Conservation (phyloP, 345 rosid species). For the Melaleuca quinquenervia region DNA sequence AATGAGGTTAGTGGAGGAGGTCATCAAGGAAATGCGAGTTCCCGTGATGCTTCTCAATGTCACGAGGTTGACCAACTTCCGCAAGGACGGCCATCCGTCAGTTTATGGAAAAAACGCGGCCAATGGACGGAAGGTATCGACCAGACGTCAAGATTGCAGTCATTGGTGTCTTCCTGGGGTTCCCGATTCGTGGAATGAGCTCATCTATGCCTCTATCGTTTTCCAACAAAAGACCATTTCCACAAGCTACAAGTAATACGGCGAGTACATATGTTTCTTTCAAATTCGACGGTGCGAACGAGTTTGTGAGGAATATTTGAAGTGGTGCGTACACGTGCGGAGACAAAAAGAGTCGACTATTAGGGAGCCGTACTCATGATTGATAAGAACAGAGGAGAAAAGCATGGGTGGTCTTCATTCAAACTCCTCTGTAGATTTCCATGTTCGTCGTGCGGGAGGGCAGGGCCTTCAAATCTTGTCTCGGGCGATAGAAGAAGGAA, state of each 20-base stretch:
- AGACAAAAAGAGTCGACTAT: not conserved
- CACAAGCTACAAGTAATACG: not conserved
- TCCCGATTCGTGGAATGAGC: conserved; percentile 94
- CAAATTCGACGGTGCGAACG: not conserved
- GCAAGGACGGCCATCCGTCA: conserved; percentile 93
- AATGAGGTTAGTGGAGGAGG: conserved; percentile 89
- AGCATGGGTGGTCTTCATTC: not conserved
- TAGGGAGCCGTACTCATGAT: not conserved
- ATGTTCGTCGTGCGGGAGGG: not conserved
- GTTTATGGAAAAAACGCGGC: conserved; percentile 47
- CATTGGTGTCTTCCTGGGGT: conserved; percentile 98
- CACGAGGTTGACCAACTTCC: conserved; percentile 75
- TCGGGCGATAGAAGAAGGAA: not conserved
- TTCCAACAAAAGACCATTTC: conserved; percentile 11
- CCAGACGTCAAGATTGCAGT: conserved; percentile 76
- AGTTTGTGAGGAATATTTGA: not conserved
- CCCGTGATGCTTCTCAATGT: conserved; percentile 66
- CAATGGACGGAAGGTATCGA: conserved; percentile 24
- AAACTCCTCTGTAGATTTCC: not conserved
- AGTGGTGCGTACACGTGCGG: not conserved
- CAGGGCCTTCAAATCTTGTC: not conserved
- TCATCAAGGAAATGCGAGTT: conserved; percentile 37
- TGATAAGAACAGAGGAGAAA: not conserved
- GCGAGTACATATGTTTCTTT: not conserved
- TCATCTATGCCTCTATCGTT: conserved; percentile 57